Base-by-base conservation (phyloP, 768 basidiomycete species). In the Hericium erinaceus region DNA sequence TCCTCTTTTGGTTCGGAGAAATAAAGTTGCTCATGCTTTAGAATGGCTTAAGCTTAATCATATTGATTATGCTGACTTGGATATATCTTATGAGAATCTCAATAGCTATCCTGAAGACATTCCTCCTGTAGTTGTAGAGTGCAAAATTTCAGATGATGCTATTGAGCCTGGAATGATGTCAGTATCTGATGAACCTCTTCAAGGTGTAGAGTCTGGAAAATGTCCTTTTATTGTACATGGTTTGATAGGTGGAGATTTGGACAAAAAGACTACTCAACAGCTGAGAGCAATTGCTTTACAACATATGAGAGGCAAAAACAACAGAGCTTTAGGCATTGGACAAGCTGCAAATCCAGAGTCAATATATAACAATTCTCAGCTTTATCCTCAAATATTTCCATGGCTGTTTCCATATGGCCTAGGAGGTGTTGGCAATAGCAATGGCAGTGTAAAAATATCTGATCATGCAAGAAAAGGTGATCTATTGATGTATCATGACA, bases 41-140 rank as follows among this genome's bases (percentile, higher is more conserved):
- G 38, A 58, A 39, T 68, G 65, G 65, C 40, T 68, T 10, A 63
- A 59, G 28, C 28, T 63, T 8, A 66, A 66, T 33, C 61, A 66
- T 49, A 13, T 18, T 6, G 50, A 58, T 33, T 64, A 64, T 55
- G 13, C 40, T 10, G 59, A 64, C 40, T 10, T 64, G n/a, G 37
- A 37, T 2, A 58, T 64, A 9, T 58, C 58, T 2, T 22, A 56
- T 12, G 41, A 49, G 1, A 61, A 61, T 28, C 28, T 62, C 0
- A 26, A 33, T 11, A 37, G 28, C 11, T 62, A 62, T 33, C 44
- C 54, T 9, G 56, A 60, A 12, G 54, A 60, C 16, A n/a, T 22
- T 1, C 57, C 58, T 10, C 56, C 58, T 9, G 60, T 61, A 4
- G 24, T 20, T 8, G 38, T 56, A 10, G 38, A 48, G 2, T 44